A percentile compares a stretch with the other conserved stretches of the same genome.
phyloP scores from a whole-genome alignment of 306 rosid species.

The Malus asiatica region DNA sequence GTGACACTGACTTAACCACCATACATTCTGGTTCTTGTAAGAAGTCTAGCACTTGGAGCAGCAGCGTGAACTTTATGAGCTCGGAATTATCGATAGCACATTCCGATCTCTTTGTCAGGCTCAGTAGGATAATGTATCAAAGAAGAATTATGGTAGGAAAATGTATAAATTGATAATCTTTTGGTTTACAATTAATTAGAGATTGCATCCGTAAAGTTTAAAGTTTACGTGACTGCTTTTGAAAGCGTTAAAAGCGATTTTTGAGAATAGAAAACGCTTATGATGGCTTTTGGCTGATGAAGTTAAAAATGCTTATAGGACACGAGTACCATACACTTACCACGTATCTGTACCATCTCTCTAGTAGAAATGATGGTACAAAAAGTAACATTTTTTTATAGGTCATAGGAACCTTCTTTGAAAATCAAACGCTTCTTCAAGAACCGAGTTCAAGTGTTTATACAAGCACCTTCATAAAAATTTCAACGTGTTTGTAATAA shows the following conservation, averaged over 20 bases:
- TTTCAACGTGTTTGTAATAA: too few relatives aligned
- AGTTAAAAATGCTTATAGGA: neutral
- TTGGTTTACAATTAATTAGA: neutral
- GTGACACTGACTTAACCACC: slow-evolving; percentile 8
- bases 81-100: neutral
- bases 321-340: too few relatives aligned
- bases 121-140: neutral
- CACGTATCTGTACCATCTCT: too few relatives aligned
- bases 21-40: slow-evolving; percentile 24
- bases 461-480: too few relatives aligned
- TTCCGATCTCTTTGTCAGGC: neutral
- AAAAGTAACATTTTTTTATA: too few relatives aligned
- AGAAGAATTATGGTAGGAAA: neutral
- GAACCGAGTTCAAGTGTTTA: too few relatives aligned
- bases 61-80: slow-evolving; percentile 12
- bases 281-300: neutral
- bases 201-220: neutral
- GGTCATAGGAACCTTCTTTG: too few relatives aligned
- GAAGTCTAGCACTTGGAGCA: slow-evolving; percentile 1
- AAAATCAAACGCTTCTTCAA: too few relatives aligned
- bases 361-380: too few relatives aligned
- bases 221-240: neutral
- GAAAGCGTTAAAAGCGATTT: neutral
- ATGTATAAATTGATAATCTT: neutral
- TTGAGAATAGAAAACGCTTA: neutral